Percentiles rank a stretch among this genome's conserved stretches.
Conservation (phyloP, 179 eudicot species). For the Monotropa hypopitys region DNA sequence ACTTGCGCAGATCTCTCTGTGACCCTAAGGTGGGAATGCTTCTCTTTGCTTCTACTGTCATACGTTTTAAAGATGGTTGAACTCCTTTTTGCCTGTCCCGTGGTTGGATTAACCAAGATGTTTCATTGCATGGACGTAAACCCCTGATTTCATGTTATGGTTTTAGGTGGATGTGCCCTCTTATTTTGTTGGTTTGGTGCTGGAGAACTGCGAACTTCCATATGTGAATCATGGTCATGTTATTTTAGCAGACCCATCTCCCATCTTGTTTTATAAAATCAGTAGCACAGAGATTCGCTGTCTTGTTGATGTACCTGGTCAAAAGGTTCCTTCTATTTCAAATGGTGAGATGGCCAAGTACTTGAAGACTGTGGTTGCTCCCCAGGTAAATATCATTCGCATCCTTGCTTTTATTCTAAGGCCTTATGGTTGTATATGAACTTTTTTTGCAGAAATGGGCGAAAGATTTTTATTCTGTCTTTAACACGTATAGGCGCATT, state of each 20-base stretch:
- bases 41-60: not conserved
- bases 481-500: not conserved
- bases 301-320: conserved; percentile 79
- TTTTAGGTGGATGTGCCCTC: conserved; percentile 68
- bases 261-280: conserved; percentile 64
- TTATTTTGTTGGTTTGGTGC: conserved; percentile 66
- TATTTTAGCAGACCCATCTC: conserved; percentile 72
- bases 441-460: not conserved
- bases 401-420: not conserved
- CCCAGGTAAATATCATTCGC: conserved; percentile 35
- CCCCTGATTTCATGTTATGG: not conserved
- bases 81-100: not conserved
- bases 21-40: conserved; percentile 39
- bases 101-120: not conserved
- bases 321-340: conserved; percentile 61
- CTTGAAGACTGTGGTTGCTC: conserved; percentile 60
- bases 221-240: conserved; percentile 75
- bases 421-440: not conserved
- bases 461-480: not conserved
- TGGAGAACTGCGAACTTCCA: conserved; percentile 71
- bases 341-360: conserved; percentile 65
- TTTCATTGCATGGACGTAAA: not conserved
- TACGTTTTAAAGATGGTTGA: not conserved
- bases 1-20: conserved; percentile 57
- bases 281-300: conserved; percentile 83